Conservation (phyloP, 1,139 yeast genomes). For the Magnusiomyces fungicola region DNA sequence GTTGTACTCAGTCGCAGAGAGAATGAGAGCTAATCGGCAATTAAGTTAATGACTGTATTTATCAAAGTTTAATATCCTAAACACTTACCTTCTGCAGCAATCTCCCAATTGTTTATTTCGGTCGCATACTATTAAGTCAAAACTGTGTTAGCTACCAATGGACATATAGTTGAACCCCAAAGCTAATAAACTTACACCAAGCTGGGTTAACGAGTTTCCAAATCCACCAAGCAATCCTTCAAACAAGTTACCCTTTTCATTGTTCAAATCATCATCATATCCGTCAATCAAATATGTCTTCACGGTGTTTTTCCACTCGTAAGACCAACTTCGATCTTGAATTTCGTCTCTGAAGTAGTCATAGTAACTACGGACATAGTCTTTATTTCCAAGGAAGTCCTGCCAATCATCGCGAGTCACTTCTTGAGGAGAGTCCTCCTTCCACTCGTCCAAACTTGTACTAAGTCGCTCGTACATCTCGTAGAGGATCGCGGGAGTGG, state of each 20-base stretch:
- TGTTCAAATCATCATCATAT: too few species aligned
- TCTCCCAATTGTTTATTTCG: constrained; percentile 26
- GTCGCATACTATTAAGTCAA: too few species aligned
- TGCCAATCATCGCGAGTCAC: constrained; percentile 31
- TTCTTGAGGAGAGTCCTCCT: constrained; percentile 30
- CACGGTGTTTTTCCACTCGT: constrained; percentile 27
- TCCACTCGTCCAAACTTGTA: constrained; percentile 18
- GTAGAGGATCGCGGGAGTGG: constrained; percentile 17
- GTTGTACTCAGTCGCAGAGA: not conserved
- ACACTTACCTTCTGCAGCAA: constrained; percentile 28
- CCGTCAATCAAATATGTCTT: constrained; percentile 15
- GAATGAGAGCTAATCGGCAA: not conserved
- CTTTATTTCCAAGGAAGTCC: constrained; percentile 24
- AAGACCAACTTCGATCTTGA: constrained; percentile 18
- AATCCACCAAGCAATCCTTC: too few species aligned
- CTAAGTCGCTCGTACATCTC: constrained; percentile 18
- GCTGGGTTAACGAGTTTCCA: too few species aligned
- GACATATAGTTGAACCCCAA: too few species aligned
- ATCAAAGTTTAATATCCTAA: not conserved
- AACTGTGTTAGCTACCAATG: too few species aligned
- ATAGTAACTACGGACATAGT: constrained; percentile 28
- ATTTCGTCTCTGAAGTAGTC: constrained; percentile 30
- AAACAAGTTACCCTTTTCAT: too few species aligned
- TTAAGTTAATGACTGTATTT: not conserved
- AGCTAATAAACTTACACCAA: too few species aligned